phyloP scores from a whole-genome alignment of 2,329 filamentous ascomycete genomes.

The Colletotrichum sojae region DNA sequence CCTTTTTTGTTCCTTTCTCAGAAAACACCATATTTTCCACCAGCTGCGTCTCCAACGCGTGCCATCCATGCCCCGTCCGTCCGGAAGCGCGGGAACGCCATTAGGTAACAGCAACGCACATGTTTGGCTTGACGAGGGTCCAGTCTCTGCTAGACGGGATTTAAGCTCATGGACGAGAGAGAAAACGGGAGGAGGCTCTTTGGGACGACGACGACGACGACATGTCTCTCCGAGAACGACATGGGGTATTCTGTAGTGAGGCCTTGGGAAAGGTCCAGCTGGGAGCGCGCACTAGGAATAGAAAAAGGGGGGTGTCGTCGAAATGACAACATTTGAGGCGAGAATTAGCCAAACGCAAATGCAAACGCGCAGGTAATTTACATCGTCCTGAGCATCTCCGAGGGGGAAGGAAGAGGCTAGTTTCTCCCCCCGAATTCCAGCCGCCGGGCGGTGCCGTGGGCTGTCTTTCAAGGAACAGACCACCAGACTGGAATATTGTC shows the following conservation, averaged over 20 bases:
- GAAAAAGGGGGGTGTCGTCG: too few species aligned
- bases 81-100: neutral
- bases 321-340: conserved; percentile 6
- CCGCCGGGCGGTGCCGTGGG: neutral
- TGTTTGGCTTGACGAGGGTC: neutral
- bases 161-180: neutral
- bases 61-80: neutral
- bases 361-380: neutral
- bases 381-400: conserved; percentile 17
- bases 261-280: neutral
- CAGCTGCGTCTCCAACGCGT: neutral
- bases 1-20: neutral
- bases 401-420: neutral
- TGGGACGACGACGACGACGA: conserved; percentile 14
- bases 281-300: neutral
- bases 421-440: neutral
- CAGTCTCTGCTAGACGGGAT: neutral
- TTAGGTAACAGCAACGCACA: conserved; percentile 23
- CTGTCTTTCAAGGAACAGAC: neutral
- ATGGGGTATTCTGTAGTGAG: neutral
- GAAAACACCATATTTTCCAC: neutral
- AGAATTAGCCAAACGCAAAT: neutral
- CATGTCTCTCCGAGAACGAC: conserved; percentile 3
- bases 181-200: conserved; percentile 11
- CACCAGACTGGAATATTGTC: neutral